Percentiles rank a stretch among this genome's conserved stretches.
Evolutionary conservation across 768 basidiomycete species (phyloP).

Genomic region (Neoboletus brunneissimus): DNA sequence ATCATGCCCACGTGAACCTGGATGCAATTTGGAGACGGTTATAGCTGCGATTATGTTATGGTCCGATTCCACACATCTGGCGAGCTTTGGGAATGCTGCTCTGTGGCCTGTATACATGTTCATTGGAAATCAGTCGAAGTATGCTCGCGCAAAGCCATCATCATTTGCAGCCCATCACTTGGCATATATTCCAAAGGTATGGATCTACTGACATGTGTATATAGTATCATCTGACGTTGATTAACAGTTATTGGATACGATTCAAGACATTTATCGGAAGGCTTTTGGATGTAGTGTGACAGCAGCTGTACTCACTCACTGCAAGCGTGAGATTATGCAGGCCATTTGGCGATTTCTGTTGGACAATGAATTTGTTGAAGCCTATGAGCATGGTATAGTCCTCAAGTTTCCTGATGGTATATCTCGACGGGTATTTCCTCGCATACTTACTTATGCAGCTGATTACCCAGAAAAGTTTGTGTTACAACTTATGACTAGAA

Average conservation of each 20-base stretch:
- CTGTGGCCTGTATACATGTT: constrained; percentile 20
- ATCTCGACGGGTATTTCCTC: constrained; percentile 8
- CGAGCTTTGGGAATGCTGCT: constrained; percentile 13
- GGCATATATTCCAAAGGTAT: background rate
- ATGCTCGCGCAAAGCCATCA: background rate
- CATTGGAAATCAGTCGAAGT: background rate
- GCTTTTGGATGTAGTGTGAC: background rate
- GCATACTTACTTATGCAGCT: constrained; percentile 26
- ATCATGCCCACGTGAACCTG: no score
- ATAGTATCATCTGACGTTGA: background rate
- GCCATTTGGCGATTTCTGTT: background rate
- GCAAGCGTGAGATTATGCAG: constrained; percentile 26
- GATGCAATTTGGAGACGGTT: background rate
- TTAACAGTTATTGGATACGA: background rate
- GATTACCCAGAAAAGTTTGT: constrained; percentile 36
- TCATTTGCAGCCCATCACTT: background rate
- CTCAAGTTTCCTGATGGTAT: constrained; percentile 22
- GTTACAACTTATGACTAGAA: no score
- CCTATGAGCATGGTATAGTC: constrained; percentile 19
- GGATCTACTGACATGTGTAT: no score
- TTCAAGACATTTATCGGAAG: background rate
- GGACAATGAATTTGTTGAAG: no score
- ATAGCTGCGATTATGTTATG: constrained; percentile 25
- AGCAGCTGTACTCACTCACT: constrained; percentile 7
- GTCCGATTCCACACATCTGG: constrained; percentile 22